Conservation (phyloP, 257 asterid genomes). For the Capsicum rhomboideum region DNA sequence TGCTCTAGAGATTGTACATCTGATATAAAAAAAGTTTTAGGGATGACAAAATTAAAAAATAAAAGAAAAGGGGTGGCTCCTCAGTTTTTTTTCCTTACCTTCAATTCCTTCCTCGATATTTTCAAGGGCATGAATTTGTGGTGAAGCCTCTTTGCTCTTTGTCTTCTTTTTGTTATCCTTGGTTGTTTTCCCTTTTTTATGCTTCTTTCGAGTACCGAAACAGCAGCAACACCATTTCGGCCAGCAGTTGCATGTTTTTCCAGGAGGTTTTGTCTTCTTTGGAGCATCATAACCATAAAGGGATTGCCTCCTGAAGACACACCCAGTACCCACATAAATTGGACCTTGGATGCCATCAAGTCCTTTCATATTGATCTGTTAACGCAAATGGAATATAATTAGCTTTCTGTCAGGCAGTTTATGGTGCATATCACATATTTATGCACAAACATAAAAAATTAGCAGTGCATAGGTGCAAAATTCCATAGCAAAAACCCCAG, state of each 20-base stretch:
- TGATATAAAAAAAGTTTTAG: neutral
- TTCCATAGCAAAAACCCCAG: neutral
- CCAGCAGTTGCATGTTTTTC: constrained; percentile 92
- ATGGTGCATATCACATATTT: neutral
- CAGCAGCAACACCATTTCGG: constrained; percentile 77
- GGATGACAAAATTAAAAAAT: neutral
- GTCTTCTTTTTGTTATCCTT: constrained; percentile 58
- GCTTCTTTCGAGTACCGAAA: constrained; percentile 53
- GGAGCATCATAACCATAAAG: constrained; percentile 94
- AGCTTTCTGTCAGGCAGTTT: constrained; percentile 6
- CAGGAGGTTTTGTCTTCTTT: constrained; percentile 79
- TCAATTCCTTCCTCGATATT: constrained; percentile 91
- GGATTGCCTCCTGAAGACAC: constrained; percentile 94
- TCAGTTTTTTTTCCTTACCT: constrained; percentile 37
- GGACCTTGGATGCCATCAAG: constrained; percentile 99
- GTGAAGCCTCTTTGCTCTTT: constrained; percentile 56
- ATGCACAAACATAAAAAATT: neutral
- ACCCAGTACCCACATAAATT: constrained; percentile 92
- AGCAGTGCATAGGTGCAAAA: neutral
- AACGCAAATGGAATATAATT: neutral
- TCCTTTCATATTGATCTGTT: constrained; percentile 94
- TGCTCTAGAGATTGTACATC: neutral
- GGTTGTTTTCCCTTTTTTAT: constrained; percentile 41
- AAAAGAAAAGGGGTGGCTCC: neutral
- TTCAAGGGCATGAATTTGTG: constrained; percentile 96